A percentile compares a stretch with the other conserved stretches of the same genome.
Conservation (phyloP, 768 basidiomycete species). For the Trametes villosa region DNA sequence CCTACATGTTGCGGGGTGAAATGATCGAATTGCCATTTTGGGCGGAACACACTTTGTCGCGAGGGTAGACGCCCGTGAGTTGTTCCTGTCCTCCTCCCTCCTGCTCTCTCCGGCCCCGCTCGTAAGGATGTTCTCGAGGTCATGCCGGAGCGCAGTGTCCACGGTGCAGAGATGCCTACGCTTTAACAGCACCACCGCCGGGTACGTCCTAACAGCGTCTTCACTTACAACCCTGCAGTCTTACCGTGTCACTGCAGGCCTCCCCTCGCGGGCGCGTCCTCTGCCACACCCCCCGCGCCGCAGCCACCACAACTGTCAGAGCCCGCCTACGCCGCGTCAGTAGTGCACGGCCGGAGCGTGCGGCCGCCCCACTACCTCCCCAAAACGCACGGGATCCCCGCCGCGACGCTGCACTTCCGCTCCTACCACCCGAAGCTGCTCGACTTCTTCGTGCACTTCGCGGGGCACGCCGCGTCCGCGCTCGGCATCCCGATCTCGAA, state of each 20-base stretch:
- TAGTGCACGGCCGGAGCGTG: slow-evolving; percentile 65
- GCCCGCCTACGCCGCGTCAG: slow-evolving; percentile 50
- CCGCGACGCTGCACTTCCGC: slow-evolving; percentile 82
- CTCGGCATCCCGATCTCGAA: slow-evolving; percentile 80
- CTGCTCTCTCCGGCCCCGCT: neutral
- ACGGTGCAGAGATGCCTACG: slow-evolving; percentile 11
- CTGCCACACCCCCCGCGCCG: neutral
- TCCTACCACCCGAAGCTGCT: slow-evolving; percentile 71
- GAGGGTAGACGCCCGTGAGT: neutral
- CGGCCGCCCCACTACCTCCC: slow-evolving; percentile 60
- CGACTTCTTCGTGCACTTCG: slow-evolving; percentile 83
- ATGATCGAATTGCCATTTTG: slow-evolving; percentile 6
- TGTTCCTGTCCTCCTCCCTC: neutral
- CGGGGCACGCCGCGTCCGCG: slow-evolving; percentile 80
- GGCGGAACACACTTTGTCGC: slow-evolving; percentile 3
- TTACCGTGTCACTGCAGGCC: neutral
- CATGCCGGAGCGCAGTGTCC: slow-evolving; percentile 6
- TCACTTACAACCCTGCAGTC: too few species aligned
- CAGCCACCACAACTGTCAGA: slow-evolving; percentile 32
- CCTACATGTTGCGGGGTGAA: neutral
- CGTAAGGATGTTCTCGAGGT: slow-evolving; percentile 10
- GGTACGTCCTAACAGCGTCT: neutral
- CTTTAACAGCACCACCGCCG: slow-evolving; percentile 10
- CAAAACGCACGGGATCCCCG: slow-evolving; percentile 71
- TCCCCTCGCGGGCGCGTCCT: slow-evolving; percentile 3